Conservation (phyloP, 179 eudicot species). For the Pouteria campechiana region DNA sequence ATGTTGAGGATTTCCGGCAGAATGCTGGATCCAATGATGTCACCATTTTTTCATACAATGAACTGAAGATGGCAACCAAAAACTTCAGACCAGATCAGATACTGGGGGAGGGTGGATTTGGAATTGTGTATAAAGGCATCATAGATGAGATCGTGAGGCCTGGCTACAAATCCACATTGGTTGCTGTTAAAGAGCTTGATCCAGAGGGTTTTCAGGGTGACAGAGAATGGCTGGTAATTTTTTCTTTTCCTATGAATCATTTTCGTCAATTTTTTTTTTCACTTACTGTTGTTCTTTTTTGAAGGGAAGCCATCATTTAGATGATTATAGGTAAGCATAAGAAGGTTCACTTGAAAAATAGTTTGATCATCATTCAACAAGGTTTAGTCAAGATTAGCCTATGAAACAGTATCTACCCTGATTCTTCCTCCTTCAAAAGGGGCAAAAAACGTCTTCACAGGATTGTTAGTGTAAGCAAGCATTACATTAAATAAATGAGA, state of each 20-base stretch:
- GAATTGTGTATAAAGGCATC: constrained; percentile 85
- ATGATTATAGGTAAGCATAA: too few species aligned
- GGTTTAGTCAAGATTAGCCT: too few species aligned
- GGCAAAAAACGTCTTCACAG: too few species aligned
- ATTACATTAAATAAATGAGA: too few species aligned
- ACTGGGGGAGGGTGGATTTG: constrained; percentile 97
- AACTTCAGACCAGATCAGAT: constrained; percentile 80
- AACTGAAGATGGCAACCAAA: constrained; percentile 88
- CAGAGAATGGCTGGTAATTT: constrained; percentile 93
- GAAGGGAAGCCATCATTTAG: too few species aligned
- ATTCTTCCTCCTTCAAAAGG: too few species aligned
- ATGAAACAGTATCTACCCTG: too few species aligned
- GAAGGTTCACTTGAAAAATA: too few species aligned
- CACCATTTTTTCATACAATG: constrained; percentile 80
- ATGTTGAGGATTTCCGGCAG: constrained; percentile 65
- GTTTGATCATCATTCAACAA: too few species aligned
- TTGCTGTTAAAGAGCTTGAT: constrained; percentile 94
- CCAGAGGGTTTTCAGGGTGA: constrained; percentile 90
- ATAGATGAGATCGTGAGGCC: constrained; percentile 72
- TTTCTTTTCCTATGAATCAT: constrained; percentile 1
- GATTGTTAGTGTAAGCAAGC: too few species aligned
- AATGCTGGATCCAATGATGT: constrained; percentile 64
- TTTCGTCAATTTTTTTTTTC: neutral
- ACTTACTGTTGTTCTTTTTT: neutral
- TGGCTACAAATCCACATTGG: constrained; percentile 55